A percentile compares a stretch with the other conserved stretches of the same genome.
phyloP scores from a whole-genome alignment of 1,139 yeast species.

The Protomyces lactucae-debilis region DNA sequence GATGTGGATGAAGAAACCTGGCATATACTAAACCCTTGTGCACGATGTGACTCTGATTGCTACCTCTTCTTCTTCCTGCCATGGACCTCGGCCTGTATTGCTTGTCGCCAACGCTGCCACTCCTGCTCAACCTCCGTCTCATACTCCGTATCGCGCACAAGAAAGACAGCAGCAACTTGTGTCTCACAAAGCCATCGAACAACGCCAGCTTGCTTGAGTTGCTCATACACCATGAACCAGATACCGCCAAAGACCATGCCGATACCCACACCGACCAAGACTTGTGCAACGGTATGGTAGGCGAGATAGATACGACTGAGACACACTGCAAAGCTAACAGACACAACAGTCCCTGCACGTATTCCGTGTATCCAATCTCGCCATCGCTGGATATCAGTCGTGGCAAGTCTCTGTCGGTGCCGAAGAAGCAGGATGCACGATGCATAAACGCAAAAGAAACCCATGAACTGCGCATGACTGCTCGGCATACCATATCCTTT shows the following conservation, averaged over 20 bases:
- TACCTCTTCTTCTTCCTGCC: no score
- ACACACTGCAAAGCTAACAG: slow-evolving; percentile 28
- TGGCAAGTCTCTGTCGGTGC: background rate
- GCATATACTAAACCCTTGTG: no score
- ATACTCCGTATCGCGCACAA: slow-evolving; percentile 2
- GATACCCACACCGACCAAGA: slow-evolving; percentile 60
- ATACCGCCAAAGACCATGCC: slow-evolving; percentile 58
- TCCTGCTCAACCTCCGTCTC: slow-evolving; percentile 1
- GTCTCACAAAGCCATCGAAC: slow-evolving; percentile 4
- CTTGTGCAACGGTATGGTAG: slow-evolving; percentile 74
- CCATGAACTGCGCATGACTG: slow-evolving; percentile 95
- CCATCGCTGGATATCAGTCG: background rate
- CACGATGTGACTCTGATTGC: no score
- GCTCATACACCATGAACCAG: slow-evolving; percentile 43
- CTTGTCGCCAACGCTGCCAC: slow-evolving; percentile 11
- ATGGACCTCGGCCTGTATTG: no score
- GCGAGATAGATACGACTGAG: slow-evolving; percentile 58
- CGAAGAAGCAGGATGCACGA: background rate
- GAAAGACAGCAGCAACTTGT: background rate
- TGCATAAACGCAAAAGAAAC: slow-evolving; percentile 67
- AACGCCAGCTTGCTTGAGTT: background rate
- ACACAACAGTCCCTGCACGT: background rate
- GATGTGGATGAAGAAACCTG: no score
- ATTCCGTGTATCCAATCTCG: background rate
- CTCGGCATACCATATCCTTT: slow-evolving; percentile 92